Evolutionary conservation across 208 protist genomes (phyloP).

Genomic region (Wallacemonas sp.): DNA sequence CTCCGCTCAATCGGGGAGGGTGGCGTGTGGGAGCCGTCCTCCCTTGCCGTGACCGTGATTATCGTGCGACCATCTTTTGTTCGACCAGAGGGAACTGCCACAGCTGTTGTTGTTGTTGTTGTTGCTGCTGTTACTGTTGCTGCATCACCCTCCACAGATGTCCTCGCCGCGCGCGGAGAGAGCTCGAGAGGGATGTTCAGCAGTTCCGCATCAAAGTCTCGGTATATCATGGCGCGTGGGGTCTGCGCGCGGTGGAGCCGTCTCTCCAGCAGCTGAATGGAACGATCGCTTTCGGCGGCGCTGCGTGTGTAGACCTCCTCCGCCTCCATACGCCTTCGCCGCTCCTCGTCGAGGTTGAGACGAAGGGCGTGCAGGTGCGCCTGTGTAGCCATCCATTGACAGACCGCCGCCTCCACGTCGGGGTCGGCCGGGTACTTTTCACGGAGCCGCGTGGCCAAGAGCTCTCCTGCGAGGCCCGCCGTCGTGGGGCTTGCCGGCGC

Average conservation of each 20-base stretch:
- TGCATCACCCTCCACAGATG: no score
- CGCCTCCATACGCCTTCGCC: slow-evolving; percentile 43
- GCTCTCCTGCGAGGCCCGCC: background rate
- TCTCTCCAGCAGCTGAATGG: slow-evolving; percentile 47
- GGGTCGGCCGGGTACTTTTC: slow-evolving; percentile 22
- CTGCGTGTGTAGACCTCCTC: slow-evolving; percentile 49
- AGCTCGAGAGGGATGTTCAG: slow-evolving; percentile 17
- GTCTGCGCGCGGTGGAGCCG: slow-evolving; percentile 33
- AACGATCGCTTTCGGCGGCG: slow-evolving; percentile 28
- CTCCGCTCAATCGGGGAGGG: background rate
- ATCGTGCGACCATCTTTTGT: no score
- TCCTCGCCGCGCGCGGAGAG: background rate
- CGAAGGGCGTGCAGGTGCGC: slow-evolving; percentile 29
- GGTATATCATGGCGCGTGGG: slow-evolving; percentile 13
- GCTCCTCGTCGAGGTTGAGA: slow-evolving; percentile 35
- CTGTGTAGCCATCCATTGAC: slow-evolving; percentile 21
- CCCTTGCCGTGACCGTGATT: background rate
- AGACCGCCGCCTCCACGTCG: slow-evolving; percentile 21
- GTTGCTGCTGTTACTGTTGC: background rate
- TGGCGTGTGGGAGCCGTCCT: slow-evolving; percentile 4
- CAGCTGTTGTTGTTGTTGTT: background rate
- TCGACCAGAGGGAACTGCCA: no score
- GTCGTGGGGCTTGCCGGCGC: background rate
- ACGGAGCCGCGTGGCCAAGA: background rate
- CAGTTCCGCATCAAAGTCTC: slow-evolving; percentile 21